Base-by-base conservation (phyloP, 192 early-diverging fungal genomes). In the Coemansia nantahalensis region DNA sequence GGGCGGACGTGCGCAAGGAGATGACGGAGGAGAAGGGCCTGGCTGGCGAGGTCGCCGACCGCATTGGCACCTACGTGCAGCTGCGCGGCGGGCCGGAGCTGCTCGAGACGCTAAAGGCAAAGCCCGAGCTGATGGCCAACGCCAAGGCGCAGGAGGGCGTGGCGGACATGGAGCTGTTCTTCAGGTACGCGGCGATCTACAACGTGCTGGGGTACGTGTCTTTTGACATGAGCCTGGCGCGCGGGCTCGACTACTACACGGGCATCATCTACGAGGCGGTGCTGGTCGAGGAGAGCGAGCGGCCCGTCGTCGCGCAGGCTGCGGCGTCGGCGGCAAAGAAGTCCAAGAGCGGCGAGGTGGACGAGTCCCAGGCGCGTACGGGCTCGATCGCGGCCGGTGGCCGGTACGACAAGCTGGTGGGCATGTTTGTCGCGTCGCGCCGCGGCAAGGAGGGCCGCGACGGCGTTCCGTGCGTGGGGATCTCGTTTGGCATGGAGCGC, bases 181-280 rank as follows among this genome's bases (percentile, higher is more conserved):
- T 97, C 56, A 77, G 70, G 44, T 99, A 94, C 75, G 79, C 95
- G 28, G 79, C 81, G n/a, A 68, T 94, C 23, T 88, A 92, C 56
- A 79, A 80, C 14, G 82, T 97, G 12, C 53, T 79, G 9, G 77
- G 84, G 45, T 38, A 39, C 44, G 44, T 95, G 35, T 89, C 86
- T 3, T 95, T 98, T 61, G 96, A 99, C 65, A 81, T 99, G 49
- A 88, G 86, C 45, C 79, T 99, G 59, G 96, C 95, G n/a, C 84
- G 96, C 35, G 96, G 96, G 23, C 64, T 99, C 35, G 96, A 99
- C 65, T 99, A 99, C 70, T 99, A 99, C 78, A 99, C 96, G 33
- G 96, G 96, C 22, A 85, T 97, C 42, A 99, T 99, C 62, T 99
- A 97, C 68, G 96, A 99, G 66, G 96, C 93, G 8, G 89, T 98